Base-by-base conservation (phyloP, 2,329 filamentous ascomycete genomes). In the Fusarium brachygibbosum region DNA sequence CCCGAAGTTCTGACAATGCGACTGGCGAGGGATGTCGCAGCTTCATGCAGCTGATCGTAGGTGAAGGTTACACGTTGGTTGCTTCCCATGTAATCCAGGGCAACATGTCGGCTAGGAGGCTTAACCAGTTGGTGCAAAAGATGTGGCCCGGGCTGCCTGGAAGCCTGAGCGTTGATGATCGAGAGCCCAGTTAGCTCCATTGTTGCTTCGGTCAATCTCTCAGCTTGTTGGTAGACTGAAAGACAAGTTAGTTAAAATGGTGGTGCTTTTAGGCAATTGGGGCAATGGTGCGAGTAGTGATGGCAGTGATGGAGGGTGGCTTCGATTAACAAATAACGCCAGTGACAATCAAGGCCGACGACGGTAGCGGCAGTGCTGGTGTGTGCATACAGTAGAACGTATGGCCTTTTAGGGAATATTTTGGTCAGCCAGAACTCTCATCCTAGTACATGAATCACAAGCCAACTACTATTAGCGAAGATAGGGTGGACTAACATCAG, bases 41-140 rank as follows among this genome's bases (percentile, higher is more conserved):
- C 80, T 29, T 75, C 69, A 74, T 94, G 89, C 23, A 96, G 81
- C 41, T 89, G 79, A 12, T 76, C 58, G 75, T 94, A 97, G 1
- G 89, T 88, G 42, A 92, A 76, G 2, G 75, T 79, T 12, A 78
- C 79, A 31, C 63, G 70, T 34, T 61, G 52, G 21, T 60, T 59
- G n/a, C 65, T 66, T 35, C 68, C 66, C 51, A 79, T 66, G 54
- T 79, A 76, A 42, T 81, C 78, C 49, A 81, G 71, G 13, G 80
- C 79, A 46, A 65, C 59, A 11, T 57, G 41, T 28, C 74, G 67
- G 42, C 58, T 66, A 4, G 78, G 41, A 17, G 68, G 40, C n/a
- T 82, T 79, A 49, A 96, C 86, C 10, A 97, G 84, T 12, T 91
- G 78, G 76, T 87, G 85, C 37, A 87, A 77, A 45, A 86, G 77